Evolutionary conservation across 306 rosid genomes (phyloP).

Genomic region (Lathyrus oleraceus): DNA sequence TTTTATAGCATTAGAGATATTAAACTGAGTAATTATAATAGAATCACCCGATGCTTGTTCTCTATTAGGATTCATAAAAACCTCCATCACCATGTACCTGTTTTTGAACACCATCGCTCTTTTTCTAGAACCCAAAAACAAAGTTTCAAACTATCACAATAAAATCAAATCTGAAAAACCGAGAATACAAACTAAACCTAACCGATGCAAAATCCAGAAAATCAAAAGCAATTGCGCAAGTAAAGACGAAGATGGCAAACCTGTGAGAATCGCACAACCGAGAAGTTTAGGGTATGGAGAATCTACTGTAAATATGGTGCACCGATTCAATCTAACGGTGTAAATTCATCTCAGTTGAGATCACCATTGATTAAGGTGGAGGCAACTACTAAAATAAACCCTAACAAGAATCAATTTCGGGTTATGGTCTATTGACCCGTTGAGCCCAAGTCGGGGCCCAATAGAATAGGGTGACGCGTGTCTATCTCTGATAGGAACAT

Average conservation of each 20-base stretch:
- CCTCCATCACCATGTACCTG: constrained; percentile 77
- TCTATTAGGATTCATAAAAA: constrained; percentile 72
- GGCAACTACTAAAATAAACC: neutral
- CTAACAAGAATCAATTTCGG: neutral
- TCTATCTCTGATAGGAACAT: neutral
- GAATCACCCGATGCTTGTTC: constrained; percentile 50
- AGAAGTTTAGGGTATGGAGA: neutral
- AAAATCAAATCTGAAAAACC: too few species aligned
- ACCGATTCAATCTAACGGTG: neutral
- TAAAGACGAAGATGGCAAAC: too few species aligned
- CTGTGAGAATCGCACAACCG: neutral
- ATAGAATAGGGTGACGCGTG: neutral
- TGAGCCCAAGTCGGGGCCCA: neutral
- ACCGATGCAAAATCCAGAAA: too few species aligned
- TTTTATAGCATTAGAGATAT: constrained; percentile 66
- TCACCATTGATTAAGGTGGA: neutral
- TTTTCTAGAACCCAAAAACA: constrained; percentile 1
- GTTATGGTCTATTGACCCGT: neutral
- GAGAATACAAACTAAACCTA: too few species aligned
- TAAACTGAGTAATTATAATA: constrained; percentile 63
- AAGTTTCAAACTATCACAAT: neutral
- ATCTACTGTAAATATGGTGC: neutral
- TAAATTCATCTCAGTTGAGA: neutral
- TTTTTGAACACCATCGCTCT: constrained; percentile 80
- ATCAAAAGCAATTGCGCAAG: too few species aligned